phyloP scores from a whole-genome alignment of 345 rosid species.

The Gossypium bickii region DNA sequence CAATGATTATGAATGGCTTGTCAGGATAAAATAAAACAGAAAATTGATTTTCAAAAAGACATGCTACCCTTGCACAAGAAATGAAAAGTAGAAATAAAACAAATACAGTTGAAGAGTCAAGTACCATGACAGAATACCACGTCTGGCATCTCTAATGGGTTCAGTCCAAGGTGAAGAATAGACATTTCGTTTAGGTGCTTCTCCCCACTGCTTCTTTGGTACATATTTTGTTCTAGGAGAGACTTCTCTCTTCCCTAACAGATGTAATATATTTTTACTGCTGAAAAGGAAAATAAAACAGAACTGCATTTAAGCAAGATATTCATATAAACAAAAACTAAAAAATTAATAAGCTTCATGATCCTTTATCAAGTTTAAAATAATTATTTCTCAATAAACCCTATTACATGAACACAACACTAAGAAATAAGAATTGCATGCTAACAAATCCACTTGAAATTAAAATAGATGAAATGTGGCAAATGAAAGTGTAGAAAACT shows the following conservation, averaged over 20 bases:
- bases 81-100: not conserved
- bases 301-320: not conserved
- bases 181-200: not conserved
- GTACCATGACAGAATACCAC: not conserved
- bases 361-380: not conserved
- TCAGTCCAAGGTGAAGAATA: not conserved
- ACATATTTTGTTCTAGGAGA: slow-evolving; percentile 1
- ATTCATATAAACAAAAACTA: not conserved
- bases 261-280: not conserved
- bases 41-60: not conserved
- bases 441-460: not conserved
- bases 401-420: not conserved
- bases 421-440: not conserved
- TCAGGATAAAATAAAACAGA: not conserved
- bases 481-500: not conserved
- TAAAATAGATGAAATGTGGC: not conserved
- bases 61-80: not conserved
- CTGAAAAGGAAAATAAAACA: not conserved
- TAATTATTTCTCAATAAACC: not conserved
- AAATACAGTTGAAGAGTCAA: not conserved
- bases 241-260: slow-evolving; percentile 6
- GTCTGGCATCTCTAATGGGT: slow-evolving; percentile 9
- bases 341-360: not conserved
- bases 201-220: not conserved
- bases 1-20: not conserved